These are phyloP conservation scores for Chrysoporthe cubensis DNA, from an alignment of 2,329 filamentous ascomycete genomes.

Conservation along the genomic window DNA sequence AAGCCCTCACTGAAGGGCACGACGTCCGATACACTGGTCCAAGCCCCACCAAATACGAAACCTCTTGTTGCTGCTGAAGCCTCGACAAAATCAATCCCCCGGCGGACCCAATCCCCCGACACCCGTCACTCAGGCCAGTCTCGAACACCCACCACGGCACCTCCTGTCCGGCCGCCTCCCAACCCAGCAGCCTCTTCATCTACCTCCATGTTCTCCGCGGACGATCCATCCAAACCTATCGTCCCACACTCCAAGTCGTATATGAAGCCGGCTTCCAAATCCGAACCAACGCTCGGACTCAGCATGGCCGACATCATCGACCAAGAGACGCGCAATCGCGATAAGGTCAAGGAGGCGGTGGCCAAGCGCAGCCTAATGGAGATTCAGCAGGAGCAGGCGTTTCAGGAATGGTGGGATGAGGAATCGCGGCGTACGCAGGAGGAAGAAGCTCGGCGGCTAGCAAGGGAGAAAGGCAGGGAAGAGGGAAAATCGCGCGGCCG, in stretches of 20 bases:
- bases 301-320: conserved; percentile 88
- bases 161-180: conserved; percentile 26
- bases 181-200: conserved; percentile 20
- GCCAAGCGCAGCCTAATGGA: conserved; percentile 90
- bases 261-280: conserved; percentile 59
- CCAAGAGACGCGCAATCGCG: conserved; percentile 83
- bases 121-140: conserved; percentile 65
- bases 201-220: conserved; percentile 33
- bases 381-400: conserved; percentile 95
- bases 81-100: conserved; percentile 43
- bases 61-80: conserved; percentile 49
- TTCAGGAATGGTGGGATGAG: conserved; percentile 95
- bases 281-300: conserved; percentile 67
- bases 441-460: conserved; percentile 53
- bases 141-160: conserved; percentile 38
- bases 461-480: conserved; percentile 49
- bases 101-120: conserved; percentile 63
- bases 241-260: conserved; percentile 66
- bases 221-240: conserved; percentile 45
- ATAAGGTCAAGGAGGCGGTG: conserved; percentile 78
- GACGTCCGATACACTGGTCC: conserved; percentile 41
- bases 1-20: conserved; percentile 57
- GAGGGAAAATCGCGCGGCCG: conserved; percentile 28
- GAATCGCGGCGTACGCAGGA: conserved; percentile 75
- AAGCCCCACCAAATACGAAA: conserved; percentile 42